Base-by-base conservation (phyloP, 805 yeast species). In the Schwanniomyces vanrijiae region DNA sequence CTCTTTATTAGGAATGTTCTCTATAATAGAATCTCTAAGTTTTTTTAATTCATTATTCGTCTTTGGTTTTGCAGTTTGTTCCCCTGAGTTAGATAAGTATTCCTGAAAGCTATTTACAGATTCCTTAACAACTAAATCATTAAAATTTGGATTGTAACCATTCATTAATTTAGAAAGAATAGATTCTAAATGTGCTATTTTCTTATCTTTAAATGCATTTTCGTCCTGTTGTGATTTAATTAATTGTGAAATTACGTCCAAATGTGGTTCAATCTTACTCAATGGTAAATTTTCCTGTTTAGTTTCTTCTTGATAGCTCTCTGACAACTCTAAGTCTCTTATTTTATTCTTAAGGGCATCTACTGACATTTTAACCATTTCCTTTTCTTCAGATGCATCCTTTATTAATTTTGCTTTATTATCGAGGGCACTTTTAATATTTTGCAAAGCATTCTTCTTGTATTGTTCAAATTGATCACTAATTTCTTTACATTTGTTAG, bases 81-180 rank as follows among this genome's bases (percentile, higher is more conserved):
- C 60, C 10, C 56, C 65, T 35, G 68, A 64, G 51, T 76, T 76
- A 9, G 78, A 75, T 7, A 64, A 54, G 53, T 77, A 74, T 51
- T 80, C 76, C 39, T 78, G 80, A 59, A 65, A 85, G 0, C 44
- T 49, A n/a, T 77, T 69, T 14, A 90, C 83, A 1, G 91, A 83
- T 18, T 73, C 77, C 62, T 89, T 89, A 16, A 91, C 97, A 0
- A 91, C 95, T 6, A 82, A 81, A 65, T 91, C 97, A 60, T 91
- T 90, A 68, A 90, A 81, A 57, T 90, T 86, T 41, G 87, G 88
- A 56, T 90, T 88, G 65, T 87, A 90, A n/a, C 78, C 77, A 2
- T 71, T 59, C 7, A 73, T 62, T 66, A 91, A 69, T 4, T 66
- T 65, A 2, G 65, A 62, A 42, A 89, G 60, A 14, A 86, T 73